Base-by-base conservation (phyloP, 768 basidiomycete genomes). In the Podaxis sp. region DNA sequence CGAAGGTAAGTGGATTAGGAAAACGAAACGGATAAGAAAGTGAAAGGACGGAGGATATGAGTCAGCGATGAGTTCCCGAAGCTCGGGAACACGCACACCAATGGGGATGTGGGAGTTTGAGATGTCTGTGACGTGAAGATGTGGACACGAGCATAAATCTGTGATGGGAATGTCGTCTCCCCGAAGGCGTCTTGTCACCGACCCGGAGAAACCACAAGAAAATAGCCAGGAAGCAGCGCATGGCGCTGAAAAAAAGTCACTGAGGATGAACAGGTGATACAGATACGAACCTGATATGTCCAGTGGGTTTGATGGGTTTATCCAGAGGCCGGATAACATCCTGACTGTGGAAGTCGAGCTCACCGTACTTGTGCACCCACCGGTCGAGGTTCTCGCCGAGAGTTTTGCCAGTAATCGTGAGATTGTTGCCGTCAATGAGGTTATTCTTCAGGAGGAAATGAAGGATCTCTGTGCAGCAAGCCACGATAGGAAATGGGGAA, bases 381-480 rank as follows among this genome's bases (percentile, higher is more conserved):
- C 84, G 80, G 58, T 97, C 95, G 36, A 96, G 79, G 75, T 98
- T 98, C 79, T 98, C 95, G 61, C 89, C 95, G 52, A 98, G 82
- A 0, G 93, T 91, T 68, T 82, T 85, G 59, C 95, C 95, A 17
- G 95, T 97, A 42, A 97, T 92, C 11, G 95, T 97, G 82, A 94
- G 76, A 67, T 86, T 93, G 76, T 92, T 85, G 19, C 96, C 96
- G 72, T 96, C 90, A 71, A 99, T 92, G 64, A 94, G 77, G 22
- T 90, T 90, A 69, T 96, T 83, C 75, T 95, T 90, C 70, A 96
- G 80, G 61, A 97, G 78, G 79, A 92, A 96, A 33, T 85, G 83
- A 40, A 97, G 82, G 64, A 97, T 86, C 77, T 91, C 95, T 96
- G 63, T 22, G 30, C 26, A 51, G 39, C 3, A 59, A 2, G 39